Conservation (phyloP, 164 flowering plant species). For the Tinospora cordifolia region DNA sequence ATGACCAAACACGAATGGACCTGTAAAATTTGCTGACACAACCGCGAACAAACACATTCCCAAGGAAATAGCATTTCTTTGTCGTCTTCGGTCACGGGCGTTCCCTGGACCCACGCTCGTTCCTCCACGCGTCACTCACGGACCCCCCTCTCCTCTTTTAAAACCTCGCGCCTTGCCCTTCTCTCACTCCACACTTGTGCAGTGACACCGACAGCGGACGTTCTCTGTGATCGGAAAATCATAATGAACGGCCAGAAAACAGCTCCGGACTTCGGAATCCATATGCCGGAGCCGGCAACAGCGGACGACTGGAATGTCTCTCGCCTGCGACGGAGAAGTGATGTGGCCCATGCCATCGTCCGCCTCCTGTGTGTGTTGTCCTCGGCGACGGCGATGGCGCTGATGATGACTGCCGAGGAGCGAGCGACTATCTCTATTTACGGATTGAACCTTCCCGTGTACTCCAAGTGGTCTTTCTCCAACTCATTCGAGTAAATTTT, state of each 20-base stretch:
- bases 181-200: neutral
- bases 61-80: neutral
- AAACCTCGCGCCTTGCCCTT: slow-evolving; percentile 1
- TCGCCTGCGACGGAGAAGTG: slow-evolving; percentile 25
- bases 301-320: slow-evolving; percentile 36
- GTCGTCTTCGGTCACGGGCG: neutral
- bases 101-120: neutral
- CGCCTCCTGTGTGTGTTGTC: slow-evolving; percentile 43
- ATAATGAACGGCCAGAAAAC: slow-evolving; percentile 18
- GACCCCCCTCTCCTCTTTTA: neutral
- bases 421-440: slow-evolving; percentile 36
- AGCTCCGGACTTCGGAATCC: slow-evolving; percentile 26
- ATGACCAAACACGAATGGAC: too few species aligned
- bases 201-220: neutral
- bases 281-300: slow-evolving; percentile 27
- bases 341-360: slow-evolving; percentile 26
- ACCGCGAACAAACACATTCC: neutral
- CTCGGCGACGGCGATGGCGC: slow-evolving; percentile 34
- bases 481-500: slow-evolving; percentile 61
- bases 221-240: neutral
- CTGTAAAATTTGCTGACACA: neutral
- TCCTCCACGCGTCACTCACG: neutral
- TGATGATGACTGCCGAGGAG: slow-evolving; percentile 61
- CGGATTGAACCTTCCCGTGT: slow-evolving; percentile 60
- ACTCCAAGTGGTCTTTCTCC: slow-evolving; percentile 74